These are phyloP conservation scores for Fermentozyma sake DNA, from an alignment of 1,139 yeast genomes.

Conservation along the genomic window DNA sequence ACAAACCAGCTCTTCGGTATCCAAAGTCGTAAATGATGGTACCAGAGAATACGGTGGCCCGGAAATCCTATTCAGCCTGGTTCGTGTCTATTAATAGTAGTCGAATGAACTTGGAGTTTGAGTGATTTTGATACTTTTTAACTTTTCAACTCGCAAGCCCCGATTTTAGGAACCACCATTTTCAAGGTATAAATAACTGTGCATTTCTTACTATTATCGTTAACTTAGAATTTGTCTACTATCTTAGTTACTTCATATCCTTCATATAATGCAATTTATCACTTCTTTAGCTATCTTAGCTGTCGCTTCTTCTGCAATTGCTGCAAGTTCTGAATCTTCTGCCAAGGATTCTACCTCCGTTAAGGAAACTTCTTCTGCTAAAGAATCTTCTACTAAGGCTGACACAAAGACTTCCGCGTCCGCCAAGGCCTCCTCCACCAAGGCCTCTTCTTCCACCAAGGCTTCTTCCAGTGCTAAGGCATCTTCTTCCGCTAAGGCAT, in stretches of 20 bases:
- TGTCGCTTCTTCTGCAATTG: conserved; percentile 7
- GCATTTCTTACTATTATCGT: too few relatives aligned
- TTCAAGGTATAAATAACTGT: too few relatives aligned
- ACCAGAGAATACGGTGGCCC: too few relatives aligned
- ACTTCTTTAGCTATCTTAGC: conserved; percentile 9
- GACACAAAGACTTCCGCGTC: conserved; percentile 1
- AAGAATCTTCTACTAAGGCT: conserved; percentile 4
- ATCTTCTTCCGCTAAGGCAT: conserved; percentile 7
- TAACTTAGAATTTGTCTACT: too few relatives aligned
- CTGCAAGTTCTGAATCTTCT: conserved; percentile 3
- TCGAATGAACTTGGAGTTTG: too few relatives aligned
- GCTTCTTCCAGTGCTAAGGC: conserved; percentile 5
- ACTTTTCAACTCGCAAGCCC: too few relatives aligned
- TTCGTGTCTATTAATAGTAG: too few relatives aligned
- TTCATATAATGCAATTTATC: conserved; percentile 10
- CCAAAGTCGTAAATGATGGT: too few relatives aligned
- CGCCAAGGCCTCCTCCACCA: conserved; percentile 5
- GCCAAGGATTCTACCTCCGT: conserved; percentile 6
- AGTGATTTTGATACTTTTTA: too few relatives aligned
- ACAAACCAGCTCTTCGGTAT: too few relatives aligned
- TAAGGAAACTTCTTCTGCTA: conserved; percentile 5
- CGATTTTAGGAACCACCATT: too few relatives aligned
- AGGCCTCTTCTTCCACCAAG: conserved; percentile 6
- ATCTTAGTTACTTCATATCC: background rate
- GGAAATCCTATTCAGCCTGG: too few relatives aligned